Evolutionary conservation across 495 filamentous ascomycete species (phyloP).

Genomic region (Podospora didyma): DNA sequence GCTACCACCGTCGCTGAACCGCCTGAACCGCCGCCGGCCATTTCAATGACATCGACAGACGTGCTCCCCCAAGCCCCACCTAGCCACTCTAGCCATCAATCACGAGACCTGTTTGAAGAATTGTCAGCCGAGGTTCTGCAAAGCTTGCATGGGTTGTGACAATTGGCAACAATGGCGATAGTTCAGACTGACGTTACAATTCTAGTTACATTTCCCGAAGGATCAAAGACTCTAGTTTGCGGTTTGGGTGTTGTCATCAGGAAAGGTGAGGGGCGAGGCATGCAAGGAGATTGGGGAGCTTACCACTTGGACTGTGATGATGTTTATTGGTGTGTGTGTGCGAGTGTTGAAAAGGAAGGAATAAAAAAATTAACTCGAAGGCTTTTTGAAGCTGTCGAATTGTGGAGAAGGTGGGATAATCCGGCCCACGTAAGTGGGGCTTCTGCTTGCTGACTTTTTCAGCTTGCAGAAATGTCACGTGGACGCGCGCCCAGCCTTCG

Average conservation of each 20-base stretch:
- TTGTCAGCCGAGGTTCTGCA: constrained; percentile 5
- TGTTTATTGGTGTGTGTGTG: constrained; percentile 7
- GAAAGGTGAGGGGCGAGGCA: constrained; percentile 16
- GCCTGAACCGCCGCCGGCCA: not conserved
- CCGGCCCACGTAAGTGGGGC: constrained; percentile 11
- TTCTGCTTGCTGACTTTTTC: not conserved
- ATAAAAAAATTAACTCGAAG: constrained; percentile 17
- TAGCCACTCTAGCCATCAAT: not conserved
- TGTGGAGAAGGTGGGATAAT: constrained; percentile 26
- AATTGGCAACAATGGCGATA: constrained; percentile 18
- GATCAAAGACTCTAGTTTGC: constrained; percentile 99
- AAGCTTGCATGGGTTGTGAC: not conserved
- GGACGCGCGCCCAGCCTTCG: constrained; percentile 16
- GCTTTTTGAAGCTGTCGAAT: constrained; percentile 29
- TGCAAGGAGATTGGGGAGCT: constrained; percentile 14
- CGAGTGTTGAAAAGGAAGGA: constrained; percentile 14
- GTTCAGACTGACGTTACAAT: constrained; percentile 99
- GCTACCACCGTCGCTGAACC: not conserved
- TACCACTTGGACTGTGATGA: constrained; percentile 22
- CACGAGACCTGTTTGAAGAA: not conserved
- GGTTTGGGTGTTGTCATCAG: constrained; percentile 72
- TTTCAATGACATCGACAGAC: not conserved
- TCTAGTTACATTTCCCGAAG: constrained; percentile 83
- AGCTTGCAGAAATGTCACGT: constrained; percentile 13
- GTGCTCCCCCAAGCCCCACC: not conserved